Conservation (phyloP, 2,329 filamentous ascomycete genomes). For the Fusarium setosum region DNA sequence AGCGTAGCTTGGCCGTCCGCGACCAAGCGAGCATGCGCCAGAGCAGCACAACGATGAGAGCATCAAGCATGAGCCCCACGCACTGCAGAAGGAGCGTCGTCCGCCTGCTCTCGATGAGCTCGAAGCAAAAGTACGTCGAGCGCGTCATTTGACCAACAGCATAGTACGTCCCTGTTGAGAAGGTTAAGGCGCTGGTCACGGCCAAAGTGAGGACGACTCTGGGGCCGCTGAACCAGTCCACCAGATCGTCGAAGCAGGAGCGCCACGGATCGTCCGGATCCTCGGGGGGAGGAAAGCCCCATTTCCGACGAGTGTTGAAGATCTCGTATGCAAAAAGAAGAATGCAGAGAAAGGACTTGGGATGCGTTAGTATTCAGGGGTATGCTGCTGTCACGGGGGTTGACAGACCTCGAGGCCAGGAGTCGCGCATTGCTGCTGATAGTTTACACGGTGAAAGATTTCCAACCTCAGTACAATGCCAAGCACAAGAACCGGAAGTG, state of each 20-base stretch:
- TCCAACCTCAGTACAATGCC: slow-evolving; percentile 61
- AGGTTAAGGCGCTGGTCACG: slow-evolving; percentile 50
- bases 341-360: slow-evolving; percentile 59
- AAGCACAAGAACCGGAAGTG: slow-evolving; percentile 56
- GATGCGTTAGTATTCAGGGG: slow-evolving; percentile 7
- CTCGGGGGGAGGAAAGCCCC: slow-evolving; percentile 44
- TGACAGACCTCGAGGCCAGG: slow-evolving; percentile 59
- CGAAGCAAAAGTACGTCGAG: slow-evolving; percentile 66
- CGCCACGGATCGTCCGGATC: slow-evolving; percentile 61
- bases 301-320: slow-evolving; percentile 49
- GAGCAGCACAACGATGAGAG: slow-evolving; percentile 56
- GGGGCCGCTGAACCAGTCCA: slow-evolving; percentile 58
- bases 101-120: slow-evolving; percentile 52
- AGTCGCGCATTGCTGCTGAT: slow-evolving; percentile 62
- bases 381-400: background rate
- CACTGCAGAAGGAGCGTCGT: slow-evolving; percentile 55
- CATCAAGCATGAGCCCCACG: slow-evolving; percentile 58
- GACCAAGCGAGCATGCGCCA: slow-evolving; percentile 66
- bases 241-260: slow-evolving; percentile 59
- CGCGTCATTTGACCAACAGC: slow-evolving; percentile 50
- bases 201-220: slow-evolving; percentile 50
- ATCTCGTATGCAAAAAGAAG: slow-evolving; percentile 59
- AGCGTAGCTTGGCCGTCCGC: slow-evolving; percentile 57
- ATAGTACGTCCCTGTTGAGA: slow-evolving; percentile 57
- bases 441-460: slow-evolving; percentile 57